phyloP scores from a whole-genome alignment of 495 filamentous ascomycete genomes.

The Penicillium riverlandense region DNA sequence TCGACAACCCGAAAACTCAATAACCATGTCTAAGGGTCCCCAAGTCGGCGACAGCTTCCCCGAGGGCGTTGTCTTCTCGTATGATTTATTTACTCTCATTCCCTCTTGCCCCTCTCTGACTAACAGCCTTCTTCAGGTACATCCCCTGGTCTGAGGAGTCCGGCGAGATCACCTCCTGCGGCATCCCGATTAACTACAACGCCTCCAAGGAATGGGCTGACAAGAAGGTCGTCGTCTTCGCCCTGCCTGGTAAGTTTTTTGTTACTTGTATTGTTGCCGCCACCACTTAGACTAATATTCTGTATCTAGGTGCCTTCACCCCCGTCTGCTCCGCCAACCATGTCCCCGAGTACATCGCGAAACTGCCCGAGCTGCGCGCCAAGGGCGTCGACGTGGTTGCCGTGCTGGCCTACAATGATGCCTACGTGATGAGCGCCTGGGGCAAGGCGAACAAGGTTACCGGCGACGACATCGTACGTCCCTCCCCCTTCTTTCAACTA shows the following conservation, averaged over 20 bases:
- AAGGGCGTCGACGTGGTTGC: slow-evolving; percentile 85
- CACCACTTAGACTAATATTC: background rate
- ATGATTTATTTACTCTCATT: slow-evolving; percentile 19
- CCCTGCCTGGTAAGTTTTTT: slow-evolving; percentile 57
- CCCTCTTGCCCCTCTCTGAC: slow-evolving; percentile 4
- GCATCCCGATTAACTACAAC: slow-evolving; percentile 70
- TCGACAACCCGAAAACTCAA: background rate
- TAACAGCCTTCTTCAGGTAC: slow-evolving; percentile 42
- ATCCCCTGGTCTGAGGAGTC: slow-evolving; percentile 60
- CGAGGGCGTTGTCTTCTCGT: slow-evolving; percentile 67
- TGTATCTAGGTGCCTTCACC: slow-evolving; percentile 70
- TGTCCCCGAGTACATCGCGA: slow-evolving; percentile 77
- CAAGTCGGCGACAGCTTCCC: slow-evolving; percentile 82
- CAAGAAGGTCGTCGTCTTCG: slow-evolving; percentile 89
- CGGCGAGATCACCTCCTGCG: slow-evolving; percentile 63
- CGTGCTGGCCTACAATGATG: slow-evolving; percentile 85
- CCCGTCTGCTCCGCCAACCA: slow-evolving; percentile 85
- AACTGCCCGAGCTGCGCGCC: slow-evolving; percentile 60
- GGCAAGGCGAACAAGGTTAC: slow-evolving; percentile 85
- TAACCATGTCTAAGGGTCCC: slow-evolving; percentile 55
- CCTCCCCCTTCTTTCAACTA: background rate
- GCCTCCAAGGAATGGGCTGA: slow-evolving; percentile 78
- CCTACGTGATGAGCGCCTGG: slow-evolving; percentile 92
- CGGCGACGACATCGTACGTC: slow-evolving; percentile 66
- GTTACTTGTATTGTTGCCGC: background rate